These are phyloP conservation scores for Globisporangium abappressorium DNA, from an alignment of 352 stramenopile genomes.

Conservation along the genomic window DNA sequence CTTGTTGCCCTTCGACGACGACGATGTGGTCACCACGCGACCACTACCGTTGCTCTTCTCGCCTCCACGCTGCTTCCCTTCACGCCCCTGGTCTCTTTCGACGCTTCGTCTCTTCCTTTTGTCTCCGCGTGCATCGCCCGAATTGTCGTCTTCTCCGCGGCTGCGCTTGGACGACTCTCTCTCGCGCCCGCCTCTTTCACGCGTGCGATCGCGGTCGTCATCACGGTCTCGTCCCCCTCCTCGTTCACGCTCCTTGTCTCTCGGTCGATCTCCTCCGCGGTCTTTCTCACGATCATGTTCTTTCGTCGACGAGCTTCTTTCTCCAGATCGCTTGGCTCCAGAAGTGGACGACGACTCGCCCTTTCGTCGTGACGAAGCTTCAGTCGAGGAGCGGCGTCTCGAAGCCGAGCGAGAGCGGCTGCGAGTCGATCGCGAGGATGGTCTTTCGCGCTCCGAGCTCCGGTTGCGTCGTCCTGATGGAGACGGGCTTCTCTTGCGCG, in stretches of 20 bases:
- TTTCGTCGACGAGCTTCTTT: conserved; percentile 13
- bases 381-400: conserved; percentile 33
- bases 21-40: conserved; percentile 50
- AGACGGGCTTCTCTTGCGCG: conserved; percentile 8
- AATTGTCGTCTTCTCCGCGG: conserved; percentile 21
- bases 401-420: conserved; percentile 36
- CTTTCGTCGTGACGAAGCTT: conserved; percentile 25
- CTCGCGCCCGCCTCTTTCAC: conserved; percentile 24
- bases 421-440: conserved; percentile 12
- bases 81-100: conserved; percentile 20
- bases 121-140: conserved; percentile 15
- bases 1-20: conserved; percentile 27
- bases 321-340: conserved; percentile 16
- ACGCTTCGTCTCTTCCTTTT: conserved; percentile 27
- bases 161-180: conserved; percentile 31
- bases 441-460: conserved; percentile 17
- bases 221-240: conserved; percentile 24
- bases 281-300: conserved; percentile 12
- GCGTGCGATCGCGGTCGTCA: conserved; percentile 26
- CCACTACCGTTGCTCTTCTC: conserved; percentile 32
- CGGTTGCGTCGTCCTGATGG: conserved; percentile 11
- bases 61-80: conserved; percentile 25
- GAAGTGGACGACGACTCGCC: conserved; percentile 19
- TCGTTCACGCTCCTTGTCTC: conserved; percentile 25
- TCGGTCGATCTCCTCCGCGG: conserved; percentile 11